Evolutionary conservation across 768 basidiomycete species (phyloP).

Genomic region (Antrodiella citrinella): DNA sequence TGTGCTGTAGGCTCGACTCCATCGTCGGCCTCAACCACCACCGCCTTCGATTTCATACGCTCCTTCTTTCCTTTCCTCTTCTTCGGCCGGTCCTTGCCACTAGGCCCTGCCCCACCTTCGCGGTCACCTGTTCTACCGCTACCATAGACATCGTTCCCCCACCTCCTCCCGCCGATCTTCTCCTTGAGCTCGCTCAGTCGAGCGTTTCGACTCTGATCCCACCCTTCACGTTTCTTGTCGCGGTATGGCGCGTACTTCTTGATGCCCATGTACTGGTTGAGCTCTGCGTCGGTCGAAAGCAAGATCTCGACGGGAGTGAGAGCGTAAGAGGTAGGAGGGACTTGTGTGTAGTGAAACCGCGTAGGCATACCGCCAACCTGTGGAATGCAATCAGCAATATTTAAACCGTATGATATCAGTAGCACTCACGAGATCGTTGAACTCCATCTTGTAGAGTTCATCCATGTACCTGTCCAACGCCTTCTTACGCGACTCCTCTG

Average conservation of each 20-base stretch:
- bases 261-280: conserved; percentile 85
- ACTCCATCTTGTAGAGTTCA: conserved; percentile 83
- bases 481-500: conserved; percentile 83
- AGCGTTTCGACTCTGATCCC: conserved; percentile 57
- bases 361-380: conserved; percentile 88
- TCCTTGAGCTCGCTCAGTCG: conserved; percentile 67
- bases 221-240: conserved; percentile 25
- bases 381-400: conserved; percentile 3
- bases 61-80: conserved; percentile 37
- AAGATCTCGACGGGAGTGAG: conserved; percentile 83
- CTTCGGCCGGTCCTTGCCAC: conserved; percentile 32
- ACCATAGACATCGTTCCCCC: neutral
- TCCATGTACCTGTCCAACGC: conserved; percentile 87
- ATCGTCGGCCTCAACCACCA: conserved; percentile 7
- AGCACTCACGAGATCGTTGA: conserved; percentile 83
- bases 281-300: conserved; percentile 83
- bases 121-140: conserved; percentile 3
- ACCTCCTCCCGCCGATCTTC: conserved; percentile 39
- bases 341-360: conserved; percentile 84
- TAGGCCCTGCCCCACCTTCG: conserved; percentile 12
- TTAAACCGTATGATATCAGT: neutral
- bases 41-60: conserved; percentile 16
- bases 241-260: conserved; percentile 92
- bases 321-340: conserved; percentile 52
- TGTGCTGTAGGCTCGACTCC: conserved; percentile 3